Percentiles rank a stretch among this genome's conserved stretches.
phyloP scores from a whole-genome alignment of 805 yeast genomes.

The Spathaspora boniae region DNA sequence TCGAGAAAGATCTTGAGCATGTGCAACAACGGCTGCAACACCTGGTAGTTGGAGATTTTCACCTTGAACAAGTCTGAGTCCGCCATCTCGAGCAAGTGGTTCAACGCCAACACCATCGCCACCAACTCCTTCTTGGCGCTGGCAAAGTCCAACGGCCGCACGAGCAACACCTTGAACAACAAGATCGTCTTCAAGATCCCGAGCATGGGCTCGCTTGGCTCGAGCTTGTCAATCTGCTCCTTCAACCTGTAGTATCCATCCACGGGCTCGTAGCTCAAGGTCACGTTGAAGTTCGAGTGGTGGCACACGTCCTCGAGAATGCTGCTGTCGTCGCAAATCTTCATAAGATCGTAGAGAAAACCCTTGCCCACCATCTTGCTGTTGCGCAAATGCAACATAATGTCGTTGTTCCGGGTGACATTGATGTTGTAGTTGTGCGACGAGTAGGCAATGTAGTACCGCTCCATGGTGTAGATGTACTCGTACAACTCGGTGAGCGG shows the following conservation, averaged over 20 bases:
- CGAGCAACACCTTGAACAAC: conserved; percentile 13
- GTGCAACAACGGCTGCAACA: conserved; percentile 30
- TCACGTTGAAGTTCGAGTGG: conserved; percentile 10
- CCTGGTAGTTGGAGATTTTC: conserved; percentile 28
- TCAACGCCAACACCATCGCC: conserved; percentile 5
- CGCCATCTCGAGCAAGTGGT: conserved; percentile 4
- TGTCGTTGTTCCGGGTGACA: conserved; percentile 11
- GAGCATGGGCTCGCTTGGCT: conserved; percentile 1
- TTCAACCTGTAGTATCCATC: conserved; percentile 5
- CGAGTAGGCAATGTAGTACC: conserved; percentile 19
- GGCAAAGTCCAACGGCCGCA: conserved; percentile 7
- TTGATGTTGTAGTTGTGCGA: conserved; percentile 13
- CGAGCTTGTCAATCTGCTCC: conserved; percentile 1
- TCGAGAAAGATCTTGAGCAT: conserved; percentile 25
- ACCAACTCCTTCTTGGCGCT: conserved; percentile 12
- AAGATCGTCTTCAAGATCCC: conserved; percentile 9
- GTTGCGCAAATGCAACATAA: conserved; percentile 8
- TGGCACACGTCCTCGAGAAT: conserved; percentile 8
- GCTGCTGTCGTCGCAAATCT: conserved; percentile 3
- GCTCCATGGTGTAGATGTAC: conserved; percentile 24
- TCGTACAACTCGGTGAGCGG: conserved; percentile 32
- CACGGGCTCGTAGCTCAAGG: conserved; percentile 5
- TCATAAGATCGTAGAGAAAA: conserved; percentile 5
- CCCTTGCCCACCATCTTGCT: conserved; percentile 7
- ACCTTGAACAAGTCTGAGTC: conserved; percentile 15